Conservation (phyloP, 169 alveolate species). For the Sarcocystis neurona region DNA sequence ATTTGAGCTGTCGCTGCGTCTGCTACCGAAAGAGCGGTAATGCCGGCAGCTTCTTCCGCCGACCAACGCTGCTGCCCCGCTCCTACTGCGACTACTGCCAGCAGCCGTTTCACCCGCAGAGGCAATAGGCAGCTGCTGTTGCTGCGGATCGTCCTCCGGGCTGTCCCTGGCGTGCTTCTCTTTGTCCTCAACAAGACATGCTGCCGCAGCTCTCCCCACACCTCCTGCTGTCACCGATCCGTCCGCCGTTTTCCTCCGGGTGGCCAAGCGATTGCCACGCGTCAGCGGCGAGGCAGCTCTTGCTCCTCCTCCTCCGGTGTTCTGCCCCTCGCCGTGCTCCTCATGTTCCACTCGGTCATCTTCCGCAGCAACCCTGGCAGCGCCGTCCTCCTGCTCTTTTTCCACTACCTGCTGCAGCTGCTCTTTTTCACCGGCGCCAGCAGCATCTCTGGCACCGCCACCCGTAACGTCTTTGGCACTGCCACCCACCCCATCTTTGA, state of each 20-base stretch:
- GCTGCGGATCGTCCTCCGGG: too few species aligned
- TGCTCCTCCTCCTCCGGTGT: background rate
- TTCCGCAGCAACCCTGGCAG: background rate
- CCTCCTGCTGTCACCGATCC: background rate
- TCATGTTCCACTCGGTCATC: background rate
- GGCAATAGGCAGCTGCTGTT: too few species aligned
- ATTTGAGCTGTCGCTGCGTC: too few species aligned
- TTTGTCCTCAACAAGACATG: too few species aligned
- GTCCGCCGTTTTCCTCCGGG: background rate
- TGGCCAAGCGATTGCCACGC: background rate
- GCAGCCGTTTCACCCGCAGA: too few species aligned
- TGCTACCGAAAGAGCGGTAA: too few species aligned
- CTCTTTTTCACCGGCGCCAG: background rate
- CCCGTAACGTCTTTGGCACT: background rate
- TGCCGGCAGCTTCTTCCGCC: too few species aligned
- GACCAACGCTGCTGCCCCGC: too few species aligned
- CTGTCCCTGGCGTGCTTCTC: too few species aligned
- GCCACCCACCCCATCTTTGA: background rate
- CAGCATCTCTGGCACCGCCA: background rate
- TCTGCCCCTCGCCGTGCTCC: background rate
- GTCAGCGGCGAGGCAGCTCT: constrained; percentile 1
- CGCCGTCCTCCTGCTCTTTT: background rate
- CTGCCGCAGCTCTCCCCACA: constrained; percentile 2
- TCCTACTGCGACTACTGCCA: too few species aligned
- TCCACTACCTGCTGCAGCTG: background rate